phyloP scores from a whole-genome alignment of 78 protist genomes.

The Protostelium mycophagum region DNA sequence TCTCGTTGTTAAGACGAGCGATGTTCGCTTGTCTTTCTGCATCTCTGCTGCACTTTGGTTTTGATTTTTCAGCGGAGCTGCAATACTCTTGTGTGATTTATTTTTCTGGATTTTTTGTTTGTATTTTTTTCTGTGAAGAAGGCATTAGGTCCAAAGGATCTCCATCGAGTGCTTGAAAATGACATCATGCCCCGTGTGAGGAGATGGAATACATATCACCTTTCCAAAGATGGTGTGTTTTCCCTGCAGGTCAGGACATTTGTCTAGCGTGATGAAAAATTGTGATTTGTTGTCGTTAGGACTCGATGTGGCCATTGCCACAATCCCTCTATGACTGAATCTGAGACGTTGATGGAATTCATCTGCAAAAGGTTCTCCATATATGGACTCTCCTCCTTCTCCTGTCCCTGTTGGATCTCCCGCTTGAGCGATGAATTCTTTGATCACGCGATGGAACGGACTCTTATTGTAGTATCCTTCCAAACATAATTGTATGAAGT shows the following conservation, averaged over 20 bases:
- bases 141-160: too few species aligned
- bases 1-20: neutral
- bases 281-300: constrained; percentile 78
- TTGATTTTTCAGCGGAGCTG: too few species aligned
- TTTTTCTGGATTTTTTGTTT: too few species aligned
- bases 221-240: constrained; percentile 92
- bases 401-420: constrained; percentile 96
- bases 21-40: neutral
- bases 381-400: constrained; percentile 80
- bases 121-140: too few species aligned
- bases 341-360: constrained; percentile 84
- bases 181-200: neutral
- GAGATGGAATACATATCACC: neutral
- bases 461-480: constrained; percentile 84
- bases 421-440: constrained; percentile 81
- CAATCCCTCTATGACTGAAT: constrained; percentile 62
- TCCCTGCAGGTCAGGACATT: constrained; percentile 66
- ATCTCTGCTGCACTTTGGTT: too few species aligned
- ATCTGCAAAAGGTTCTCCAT: constrained; percentile 70
- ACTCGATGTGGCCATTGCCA: constrained; percentile 60
- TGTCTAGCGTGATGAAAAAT: constrained; percentile 88
- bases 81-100: too few species aligned
- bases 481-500: constrained; percentile 83
- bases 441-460: constrained; percentile 84
- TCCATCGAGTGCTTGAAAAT: too few species aligned